A percentile compares a stretch with the other conserved stretches of the same genome.
phyloP scores from a whole-genome alignment of 139 green algal genomes.

The Closterium sp. region DNA sequence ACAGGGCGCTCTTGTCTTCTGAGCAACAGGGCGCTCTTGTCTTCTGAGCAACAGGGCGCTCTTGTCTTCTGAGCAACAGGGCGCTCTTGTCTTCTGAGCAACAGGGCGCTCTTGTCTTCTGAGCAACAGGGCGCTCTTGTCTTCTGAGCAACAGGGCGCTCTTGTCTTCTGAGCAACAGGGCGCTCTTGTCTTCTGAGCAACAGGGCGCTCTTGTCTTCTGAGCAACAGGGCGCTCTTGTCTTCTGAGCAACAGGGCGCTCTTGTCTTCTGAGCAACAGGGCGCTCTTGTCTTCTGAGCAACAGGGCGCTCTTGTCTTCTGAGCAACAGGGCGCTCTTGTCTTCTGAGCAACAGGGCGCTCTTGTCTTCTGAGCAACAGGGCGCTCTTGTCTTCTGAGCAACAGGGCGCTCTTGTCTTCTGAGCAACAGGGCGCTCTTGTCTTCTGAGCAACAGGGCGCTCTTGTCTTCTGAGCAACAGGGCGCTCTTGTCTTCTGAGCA shows the following conservation, averaged over 20 bases:
- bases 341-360: conserved; percentile 67
- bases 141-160: conserved; percentile 67
- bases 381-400: conserved; percentile 82
- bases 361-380: conserved; percentile 82
- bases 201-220: conserved; percentile 83
- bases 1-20: conserved; percentile 83
- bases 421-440: conserved; percentile 92
- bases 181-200: conserved; percentile 82
- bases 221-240: conserved; percentile 92
- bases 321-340: conserved; percentile 92
- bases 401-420: conserved; percentile 83
- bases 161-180: conserved; percentile 82
- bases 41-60: conserved; percentile 67
- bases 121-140: conserved; percentile 92
- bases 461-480: conserved; percentile 82
- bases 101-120: conserved; percentile 83
- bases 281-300: conserved; percentile 82
- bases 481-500: conserved; percentile 82
- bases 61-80: conserved; percentile 82
- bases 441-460: conserved; percentile 67
- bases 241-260: conserved; percentile 67
- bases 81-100: conserved; percentile 82
- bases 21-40: conserved; percentile 92
- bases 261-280: conserved; percentile 82
- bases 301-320: conserved; percentile 83